A percentile compares a stretch with the other conserved stretches of the same genome.
Evolutionary conservation across 495 filamentous ascomycete species (phyloP).

Genomic region (Achaetomiella virescens): DNA sequence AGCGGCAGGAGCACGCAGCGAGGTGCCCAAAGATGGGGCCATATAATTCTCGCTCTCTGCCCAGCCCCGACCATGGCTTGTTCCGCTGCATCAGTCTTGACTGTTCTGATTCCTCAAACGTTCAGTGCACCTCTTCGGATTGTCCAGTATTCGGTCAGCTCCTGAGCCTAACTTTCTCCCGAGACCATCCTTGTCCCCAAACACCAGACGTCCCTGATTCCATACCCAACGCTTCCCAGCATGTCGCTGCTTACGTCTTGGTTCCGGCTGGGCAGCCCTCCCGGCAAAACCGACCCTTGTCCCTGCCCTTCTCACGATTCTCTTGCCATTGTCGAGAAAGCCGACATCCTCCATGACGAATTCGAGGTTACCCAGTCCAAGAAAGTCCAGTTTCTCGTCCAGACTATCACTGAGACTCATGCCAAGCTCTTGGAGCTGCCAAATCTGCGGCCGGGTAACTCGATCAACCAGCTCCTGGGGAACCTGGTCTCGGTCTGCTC

Average conservation of each 20-base stretch:
- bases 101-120: not conserved
- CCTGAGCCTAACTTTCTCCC: not conserved
- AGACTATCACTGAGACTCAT: constrained; percentile 19
- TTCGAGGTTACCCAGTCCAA: not conserved
- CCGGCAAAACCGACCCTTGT: constrained; percentile 2
- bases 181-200: not conserved
- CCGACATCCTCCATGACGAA: constrained; percentile 13
- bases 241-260: constrained; percentile 16
- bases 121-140: too few relatives aligned
- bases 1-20: too few relatives aligned
- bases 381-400: constrained; percentile 12
- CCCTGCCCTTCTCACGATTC: constrained; percentile 16
- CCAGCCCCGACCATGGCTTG: too few relatives aligned
- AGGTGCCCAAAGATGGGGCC: too few relatives aligned
- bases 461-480: constrained; percentile 22
- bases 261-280: constrained; percentile 15
- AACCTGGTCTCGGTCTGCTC: constrained; percentile 24
- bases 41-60: too few relatives aligned
- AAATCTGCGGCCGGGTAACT: constrained; percentile 10
- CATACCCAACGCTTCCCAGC: not conserved
- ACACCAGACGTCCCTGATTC: not conserved
- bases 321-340: constrained; percentile 22
- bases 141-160: too few relatives aligned
- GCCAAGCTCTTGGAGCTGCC: constrained; percentile 17
- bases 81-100: too few relatives aligned